Evolutionary conservation across 148 eudicot species (phyloP), one percentile per base, ranked within the genome.

Genomic region (Beta vulgaris): DNA sequence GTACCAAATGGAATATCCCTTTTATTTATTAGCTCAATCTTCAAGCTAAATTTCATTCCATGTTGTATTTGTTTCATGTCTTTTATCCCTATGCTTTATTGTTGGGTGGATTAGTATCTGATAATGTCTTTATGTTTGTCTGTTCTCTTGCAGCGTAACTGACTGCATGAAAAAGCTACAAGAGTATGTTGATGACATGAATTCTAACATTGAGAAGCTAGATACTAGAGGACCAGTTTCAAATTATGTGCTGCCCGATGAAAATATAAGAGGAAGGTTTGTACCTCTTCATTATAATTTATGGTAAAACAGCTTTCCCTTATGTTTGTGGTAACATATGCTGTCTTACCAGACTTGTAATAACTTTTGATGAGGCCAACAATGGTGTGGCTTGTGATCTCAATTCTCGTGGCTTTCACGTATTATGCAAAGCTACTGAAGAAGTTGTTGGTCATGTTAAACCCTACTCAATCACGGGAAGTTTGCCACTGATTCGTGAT

Each of bases 401-500:
- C 49, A 82, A 95, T 44, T 95, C 99, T 62, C 97, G 84, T 62
- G 99, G 99, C 69, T 95, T 84, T 79, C 93, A 90, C 60, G 96
- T 90, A 12, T 78, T 95, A 78, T 95, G 99, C 85, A 86, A 95
- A 85, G 97, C 99, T 67, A 95, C 99, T 49, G 87, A 95, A 87
- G 96, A 95, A 80, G 90, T 86, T 73, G 97, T 95, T 74, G 99
- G 99, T 49, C 86, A 90, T 84, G 90, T 85, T 42, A 84, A 95
- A 85, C 99, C 99, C 53, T 95, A 92, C 82, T 90, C 99, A 58
- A 92, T 95, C 53, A 95, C 99, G 3, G 99, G 99, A 76, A 92
- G 82, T 78, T 87, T 95, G 87, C 99, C 99, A 18, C 91, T 95
- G 48, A 95, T 92, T 60, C 85, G 99, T 73, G 99, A 95, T 65